Evolutionary conservation across 805 yeast genomes (phyloP).

Genomic region (Candida piceae): DNA sequence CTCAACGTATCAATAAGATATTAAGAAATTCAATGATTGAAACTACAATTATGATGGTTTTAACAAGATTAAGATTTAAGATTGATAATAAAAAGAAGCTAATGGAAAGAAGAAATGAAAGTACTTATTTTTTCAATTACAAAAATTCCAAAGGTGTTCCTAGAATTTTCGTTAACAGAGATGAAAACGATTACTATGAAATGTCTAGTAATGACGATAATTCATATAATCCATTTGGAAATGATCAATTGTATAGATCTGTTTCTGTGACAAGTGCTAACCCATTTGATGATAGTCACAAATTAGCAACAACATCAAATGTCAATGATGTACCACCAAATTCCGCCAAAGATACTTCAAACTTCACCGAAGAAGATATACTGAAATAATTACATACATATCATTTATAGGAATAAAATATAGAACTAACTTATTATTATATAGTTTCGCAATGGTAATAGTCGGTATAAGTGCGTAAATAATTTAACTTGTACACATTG

Average conservation of each 20-base stretch:
- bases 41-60: slow-evolving; percentile 44
- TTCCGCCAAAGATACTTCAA: too few species aligned
- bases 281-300: slow-evolving; percentile 26
- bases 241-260: slow-evolving; percentile 17
- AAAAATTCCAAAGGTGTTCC: background rate
- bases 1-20: slow-evolving; percentile 50
- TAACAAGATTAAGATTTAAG: slow-evolving; percentile 42
- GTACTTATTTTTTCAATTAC: too few species aligned
- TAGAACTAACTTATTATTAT: too few species aligned
- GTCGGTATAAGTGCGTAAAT: too few species aligned
- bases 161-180: slow-evolving; percentile 1
- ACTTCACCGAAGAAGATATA: too few species aligned
- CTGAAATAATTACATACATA: too few species aligned
- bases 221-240: slow-evolving; percentile 18
- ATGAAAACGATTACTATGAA: slow-evolving; percentile 1
- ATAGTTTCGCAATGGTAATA: too few species aligned
- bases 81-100: slow-evolving; percentile 17
- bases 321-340: too few species aligned
- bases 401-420: too few species aligned
- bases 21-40: slow-evolving; percentile 37
- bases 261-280: slow-evolving; percentile 25
- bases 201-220: slow-evolving; percentile 9
- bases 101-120: background rate
- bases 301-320: too few species aligned
- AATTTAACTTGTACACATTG: too few species aligned